Base-by-base conservation (phyloP, 768 basidiomycete genomes). In the Chalciporus pseudorubinellus region DNA sequence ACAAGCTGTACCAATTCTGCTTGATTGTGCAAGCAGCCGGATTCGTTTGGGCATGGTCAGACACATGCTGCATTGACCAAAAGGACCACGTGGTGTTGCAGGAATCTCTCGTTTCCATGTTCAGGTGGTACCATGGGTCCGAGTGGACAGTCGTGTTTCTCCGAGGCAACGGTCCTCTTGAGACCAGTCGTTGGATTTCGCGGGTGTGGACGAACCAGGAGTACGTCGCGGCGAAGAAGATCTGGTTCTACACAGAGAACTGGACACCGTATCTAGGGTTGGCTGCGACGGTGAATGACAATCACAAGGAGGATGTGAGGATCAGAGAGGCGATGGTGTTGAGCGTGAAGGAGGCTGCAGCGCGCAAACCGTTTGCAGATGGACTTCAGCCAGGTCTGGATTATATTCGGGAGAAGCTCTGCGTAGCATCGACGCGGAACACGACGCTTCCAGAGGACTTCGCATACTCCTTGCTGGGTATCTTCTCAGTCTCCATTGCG, bases 401-500 rank as follows among this genome's bases (percentile, higher is more conserved):
- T 31, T 11, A 31, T 11, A 31, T 31, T 12, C 29, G 29, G 29
- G 29, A 31, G 10, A 31, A 31, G 29, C 29, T 31, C 29, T 31
- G 6, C 29, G 29, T 31, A 12, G 29, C 58, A 28, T 58, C 58
- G 1, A 8, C 1, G 20, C 51, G 56, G 7, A 12, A 51, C 11
- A 58, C 56, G 6, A 51, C 51, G 2, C 26, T 20, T 3, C 19
- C 42, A 5, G 58, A 59, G 31, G 58, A 59, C 18, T 29, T 50
- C n/a, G 58, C 57, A 3, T 59, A 59, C 21, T 55, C 52, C 0
- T 16, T 59, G 2, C 43, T 59, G 7, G 57, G 57, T 4, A 51
- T 55, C 12, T 59, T 52, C n/a, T 51, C 53, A 1, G 10, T 26
- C 4, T 11, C 47, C 16, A 38, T 59, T 21, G 47, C 58, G 3